These are phyloP conservation scores for Phaseolus lunatus DNA, from an alignment of 306 rosid genomes.

Conservation along the genomic window DNA sequence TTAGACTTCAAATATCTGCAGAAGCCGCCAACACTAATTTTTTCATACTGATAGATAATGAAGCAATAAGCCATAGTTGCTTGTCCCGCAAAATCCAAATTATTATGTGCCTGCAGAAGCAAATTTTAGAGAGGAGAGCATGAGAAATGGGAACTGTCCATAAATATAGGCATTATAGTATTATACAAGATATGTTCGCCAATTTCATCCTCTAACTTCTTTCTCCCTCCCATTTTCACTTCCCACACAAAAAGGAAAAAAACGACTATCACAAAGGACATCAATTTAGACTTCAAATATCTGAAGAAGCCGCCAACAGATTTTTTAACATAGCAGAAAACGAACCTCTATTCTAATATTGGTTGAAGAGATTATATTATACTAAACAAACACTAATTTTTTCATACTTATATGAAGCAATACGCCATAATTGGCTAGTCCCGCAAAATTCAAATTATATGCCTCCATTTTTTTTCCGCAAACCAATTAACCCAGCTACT, in stretches of 20 bases:
- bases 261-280: slow-evolving; percentile 21
- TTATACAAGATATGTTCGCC: not conserved
- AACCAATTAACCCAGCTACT: not conserved
- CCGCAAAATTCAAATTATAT: slow-evolving; percentile 72
- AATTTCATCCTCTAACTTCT: not conserved
- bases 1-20: no score
- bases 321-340: slow-evolving; percentile 14
- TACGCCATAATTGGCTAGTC: no score
- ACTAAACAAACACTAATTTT: slow-evolving; percentile 45
- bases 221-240: not conserved
- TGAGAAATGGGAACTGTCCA: not conserved
- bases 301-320: not conserved
- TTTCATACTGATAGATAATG: no score
- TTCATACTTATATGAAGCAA: slow-evolving; percentile 56
- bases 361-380: slow-evolving; percentile 46
- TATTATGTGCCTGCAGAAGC: no score
- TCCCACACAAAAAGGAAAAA: slow-evolving; percentile 30
- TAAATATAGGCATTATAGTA: not conserved
- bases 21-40: no score
- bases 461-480: slow-evolving; percentile 44
- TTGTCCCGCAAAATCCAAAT: no score
- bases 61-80: no score
- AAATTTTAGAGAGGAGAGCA: not conserved
- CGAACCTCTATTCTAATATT: slow-evolving; percentile 37
- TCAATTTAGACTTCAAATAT: slow-evolving; percentile 6